A percentile compares a stretch with the other conserved stretches of the same genome.
Evolutionary conservation across 176 grass and related monocot genomes (phyloP).

Genomic region (Aegilops umbellulata): DNA sequence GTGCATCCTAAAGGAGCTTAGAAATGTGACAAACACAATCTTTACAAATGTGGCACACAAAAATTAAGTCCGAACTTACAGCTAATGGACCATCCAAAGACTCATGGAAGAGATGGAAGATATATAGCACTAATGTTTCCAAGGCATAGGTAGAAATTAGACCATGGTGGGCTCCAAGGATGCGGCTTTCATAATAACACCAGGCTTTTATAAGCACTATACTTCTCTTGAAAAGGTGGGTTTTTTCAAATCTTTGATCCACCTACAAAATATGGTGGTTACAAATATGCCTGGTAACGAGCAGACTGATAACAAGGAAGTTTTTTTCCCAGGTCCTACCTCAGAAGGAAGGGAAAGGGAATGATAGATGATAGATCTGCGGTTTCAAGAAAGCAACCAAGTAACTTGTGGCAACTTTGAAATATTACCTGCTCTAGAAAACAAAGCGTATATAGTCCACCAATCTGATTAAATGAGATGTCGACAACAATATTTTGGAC

Average conservation of each 20-base stretch:
- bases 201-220: conserved; percentile 90
- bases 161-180: conserved; percentile 95
- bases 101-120: conserved; percentile 78
- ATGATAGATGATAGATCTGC: conserved; percentile 6
- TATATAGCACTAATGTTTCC: conserved; percentile 75
- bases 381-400: conserved; percentile 20
- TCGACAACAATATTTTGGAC: conserved; percentile 90
- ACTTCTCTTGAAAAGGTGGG: conserved; percentile 77
- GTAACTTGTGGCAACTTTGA: background rate
- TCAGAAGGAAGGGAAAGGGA: background rate
- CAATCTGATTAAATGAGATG: conserved; percentile 93
- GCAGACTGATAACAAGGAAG: conserved; percentile 6
- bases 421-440: conserved; percentile 52
- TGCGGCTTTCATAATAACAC: conserved; percentile 97
- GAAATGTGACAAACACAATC: background rate
- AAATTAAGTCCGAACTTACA: conserved; percentile 41
- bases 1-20: conserved; percentile 15
- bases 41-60: background rate
- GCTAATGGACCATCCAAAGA: conserved; percentile 63
- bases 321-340: background rate
- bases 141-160: conserved; percentile 94
- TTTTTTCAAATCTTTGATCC: conserved; percentile 65
- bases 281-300: background rate
- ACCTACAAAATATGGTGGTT: conserved; percentile 49
- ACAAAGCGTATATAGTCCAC: conserved; percentile 80